Conservation (phyloP, 116 monocot species). For the Trichopus zeylanicus region DNA sequence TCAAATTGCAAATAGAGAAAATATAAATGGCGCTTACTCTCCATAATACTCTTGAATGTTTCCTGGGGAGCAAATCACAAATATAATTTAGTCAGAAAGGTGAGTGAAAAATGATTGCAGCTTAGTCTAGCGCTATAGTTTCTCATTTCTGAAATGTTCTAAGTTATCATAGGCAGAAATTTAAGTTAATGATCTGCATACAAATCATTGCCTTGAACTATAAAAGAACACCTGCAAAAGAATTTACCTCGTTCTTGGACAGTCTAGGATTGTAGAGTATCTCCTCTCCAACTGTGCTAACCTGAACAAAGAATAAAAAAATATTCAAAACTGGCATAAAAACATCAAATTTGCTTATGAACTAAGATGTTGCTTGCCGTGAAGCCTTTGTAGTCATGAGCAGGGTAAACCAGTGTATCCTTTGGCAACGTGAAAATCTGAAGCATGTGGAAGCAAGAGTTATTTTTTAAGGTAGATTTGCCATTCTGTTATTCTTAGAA, state of each 20-base stretch:
- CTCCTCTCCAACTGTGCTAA: slow-evolving; percentile 88
- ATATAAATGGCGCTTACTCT: slow-evolving; percentile 40
- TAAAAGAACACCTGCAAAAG: too few relatives aligned
- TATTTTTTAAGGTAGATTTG: background rate
- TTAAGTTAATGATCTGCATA: too few relatives aligned
- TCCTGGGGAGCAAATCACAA: slow-evolving; percentile 36
- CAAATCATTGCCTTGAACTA: too few relatives aligned
- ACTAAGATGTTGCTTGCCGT: slow-evolving; percentile 37
- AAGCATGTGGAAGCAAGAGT: background rate
- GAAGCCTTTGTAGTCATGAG: slow-evolving; percentile 93
- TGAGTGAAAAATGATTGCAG: background rate
- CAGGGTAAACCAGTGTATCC: slow-evolving; percentile 84
- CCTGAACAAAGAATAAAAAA: slow-evolving; percentile 42
- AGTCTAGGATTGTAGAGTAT: slow-evolving; percentile 66
- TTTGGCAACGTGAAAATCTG: slow-evolving; percentile 93
- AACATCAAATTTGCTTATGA: background rate
- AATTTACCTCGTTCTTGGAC: slow-evolving; percentile 72
- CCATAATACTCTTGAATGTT: slow-evolving; percentile 75
- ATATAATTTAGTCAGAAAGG: background rate
- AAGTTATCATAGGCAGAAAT: background rate
- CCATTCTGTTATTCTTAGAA: background rate
- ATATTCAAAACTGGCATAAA: too few relatives aligned
- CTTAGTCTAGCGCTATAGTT: too few relatives aligned
- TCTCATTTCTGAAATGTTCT: too few relatives aligned
- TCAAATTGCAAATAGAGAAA: background rate